Evolutionary conservation across 805 yeast species (phyloP), one percentile per base, ranked within the genome.

Genomic region (Cyberlindnera euphorbiiphila): DNA sequence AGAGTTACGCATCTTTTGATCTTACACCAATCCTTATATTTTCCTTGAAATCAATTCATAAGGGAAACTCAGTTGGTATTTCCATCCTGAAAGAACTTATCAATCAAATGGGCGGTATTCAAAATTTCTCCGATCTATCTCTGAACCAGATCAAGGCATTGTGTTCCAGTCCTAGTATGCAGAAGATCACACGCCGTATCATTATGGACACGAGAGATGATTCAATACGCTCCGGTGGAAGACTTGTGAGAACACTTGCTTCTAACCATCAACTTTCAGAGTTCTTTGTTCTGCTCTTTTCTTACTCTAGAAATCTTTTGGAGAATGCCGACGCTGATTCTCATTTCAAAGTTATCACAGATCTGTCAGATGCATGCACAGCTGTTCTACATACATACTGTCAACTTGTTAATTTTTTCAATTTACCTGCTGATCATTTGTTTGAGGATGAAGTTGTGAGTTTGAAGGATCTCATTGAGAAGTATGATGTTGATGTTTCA

Each of bases 31-130:
- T 91, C 10, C 54, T 87, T 12, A 61, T 64, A 2, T 82, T 71
- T 51, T 59, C 83, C 7, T 51, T 81, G 27, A 83, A 81, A 49
- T 76, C 81, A 22, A 65, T 91, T 26, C 81, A 79, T 47, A 54
- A 61, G 5, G 74, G 74, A 3, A 83, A 80, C 31, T 68, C 72
- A 1, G 69, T 79, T 16, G 81, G 81, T 6, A 60, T 85, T 4
- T 66, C 81, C 13, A 68, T 91, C 12, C 59, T 89, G 27, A 74
- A 74, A 42, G 91, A 86, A 41, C 62, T 88, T 22, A 59, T 88
- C 10, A 61, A 69, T 12, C 67, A 77, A 9, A 85, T 86, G 81
- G 85, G 89, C 22, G 97, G 97, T 10, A 74, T 89, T 27, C 81
- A 78, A 46, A 70, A 79, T 27, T 72, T 76, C 22, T 69, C 80